Evolutionary conservation across 1,284 basidiomycete genomes (phyloP), one percentile per base, ranked within the genome.

Genomic region (Trichosporon ovoides): DNA sequence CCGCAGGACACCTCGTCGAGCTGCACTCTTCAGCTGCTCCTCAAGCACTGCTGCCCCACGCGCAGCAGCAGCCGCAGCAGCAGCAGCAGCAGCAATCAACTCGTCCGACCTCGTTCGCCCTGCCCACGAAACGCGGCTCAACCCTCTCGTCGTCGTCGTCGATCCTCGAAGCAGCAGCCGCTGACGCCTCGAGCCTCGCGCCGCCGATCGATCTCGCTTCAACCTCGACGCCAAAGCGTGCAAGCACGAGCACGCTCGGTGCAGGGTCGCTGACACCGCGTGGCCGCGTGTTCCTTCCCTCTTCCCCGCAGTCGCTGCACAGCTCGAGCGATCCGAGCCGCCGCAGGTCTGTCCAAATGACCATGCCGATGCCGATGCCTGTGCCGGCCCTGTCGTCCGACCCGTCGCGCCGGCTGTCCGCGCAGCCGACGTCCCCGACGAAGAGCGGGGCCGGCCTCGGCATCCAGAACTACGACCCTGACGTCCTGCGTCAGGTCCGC

Each of bases 331-430:
- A n/a, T n/a, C 38, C 19, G 38, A 36, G 35, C 51, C 31, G 35
- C 51, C 31, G 55, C 19, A 36, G 35, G 14, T 49, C 60, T 18
- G 22, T 43, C 14, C 50, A 35, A 16, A 31, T 46, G 22, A 40
- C 53, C 33, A 52, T 55, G 28, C 50, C 54, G 7, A 20, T 46
- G 22, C 49, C 53, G 10, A 52, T 52, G 37, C 58, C 58, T n/a
- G 36, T 56, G 53, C 38, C 46, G 14, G 33, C 34, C 34, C 50
- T 33, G 50, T 31, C 19, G 24, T 52, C 50, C 14, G 50, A 48
- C 28, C 43, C 43, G 22, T 48, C 43, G 28, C 43, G 43, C 28
- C 43, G 43, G 43, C 28, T 24, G 28, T 48, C 43, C 14, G 28
- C 43, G 7, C 43, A 31, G 16, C 43, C 43, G 43, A 48, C 43